Percentiles rank a stretch among this genome's conserved stretches.
phyloP scores from a whole-genome alignment of 306 rosid species.

The Begonia fuchsioides region DNA sequence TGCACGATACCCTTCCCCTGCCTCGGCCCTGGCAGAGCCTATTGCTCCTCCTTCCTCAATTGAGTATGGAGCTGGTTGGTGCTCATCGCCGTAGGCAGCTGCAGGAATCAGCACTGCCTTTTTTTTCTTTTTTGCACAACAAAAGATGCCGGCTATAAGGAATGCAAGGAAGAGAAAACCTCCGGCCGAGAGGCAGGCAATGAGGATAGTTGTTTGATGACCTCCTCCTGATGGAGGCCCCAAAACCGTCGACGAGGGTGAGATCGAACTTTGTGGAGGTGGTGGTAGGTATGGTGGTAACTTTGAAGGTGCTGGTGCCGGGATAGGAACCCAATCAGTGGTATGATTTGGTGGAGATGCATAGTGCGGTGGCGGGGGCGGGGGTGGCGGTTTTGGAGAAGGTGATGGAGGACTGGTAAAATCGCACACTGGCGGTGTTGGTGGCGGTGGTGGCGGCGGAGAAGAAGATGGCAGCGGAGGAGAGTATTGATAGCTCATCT shows the following conservation, averaged over 20 bases:
- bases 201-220: slow-evolving; percentile 33
- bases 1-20: no score
- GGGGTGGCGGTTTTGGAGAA: not conserved
- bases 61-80: not conserved
- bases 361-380: not conserved
- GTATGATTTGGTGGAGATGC: not conserved
- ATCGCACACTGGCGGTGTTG: not conserved
- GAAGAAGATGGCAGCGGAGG: no score
- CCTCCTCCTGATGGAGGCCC: slow-evolving; percentile 18
- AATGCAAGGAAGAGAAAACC: slow-evolving; percentile 30
- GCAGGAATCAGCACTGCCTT: slow-evolving; percentile 24
- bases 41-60: no score
- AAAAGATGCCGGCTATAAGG: slow-evolving; percentile 26
- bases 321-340: not conserved
- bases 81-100: slow-evolving; percentile 14
- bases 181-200: slow-evolving; percentile 36
- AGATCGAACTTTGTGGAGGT: slow-evolving; percentile 6
- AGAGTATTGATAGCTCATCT: slow-evolving; percentile 1
- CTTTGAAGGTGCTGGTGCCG: not conserved
- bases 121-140: slow-evolving; percentile 32
- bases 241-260: slow-evolving; percentile 11
- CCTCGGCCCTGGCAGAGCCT: no score
- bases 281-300: slow-evolving; percentile 8
- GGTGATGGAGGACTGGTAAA: not conserved
- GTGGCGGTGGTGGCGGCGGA: slow-evolving; percentile 5